phyloP scores from a whole-genome alignment of 371 early-diverging fungal species.

The Batrachochytrium dendrobatidis region DNA sequence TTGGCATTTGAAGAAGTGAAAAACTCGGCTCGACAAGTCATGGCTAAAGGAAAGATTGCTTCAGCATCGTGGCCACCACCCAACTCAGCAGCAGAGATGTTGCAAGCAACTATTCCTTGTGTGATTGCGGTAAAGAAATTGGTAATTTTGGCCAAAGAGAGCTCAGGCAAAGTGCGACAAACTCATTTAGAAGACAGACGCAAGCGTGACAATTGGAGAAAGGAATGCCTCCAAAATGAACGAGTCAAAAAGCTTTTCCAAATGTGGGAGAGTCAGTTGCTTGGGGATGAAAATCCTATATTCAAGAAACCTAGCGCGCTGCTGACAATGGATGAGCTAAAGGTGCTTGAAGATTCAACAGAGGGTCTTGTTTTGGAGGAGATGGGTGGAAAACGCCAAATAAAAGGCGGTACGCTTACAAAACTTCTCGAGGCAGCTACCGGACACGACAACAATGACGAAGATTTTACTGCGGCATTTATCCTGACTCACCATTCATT shows the following conservation, averaged over 20 bases:
- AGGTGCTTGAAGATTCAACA: slow-evolving; percentile 12
- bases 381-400: background rate
- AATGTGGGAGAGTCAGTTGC: slow-evolving; percentile 32
- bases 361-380: slow-evolving; percentile 28
- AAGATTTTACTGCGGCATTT: slow-evolving; percentile 28
- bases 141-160: slow-evolving; percentile 25
- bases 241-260: slow-evolving; percentile 34
- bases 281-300: background rate
- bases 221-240: slow-evolving; percentile 31
- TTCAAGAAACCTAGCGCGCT: background rate
- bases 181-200: slow-evolving; percentile 20
- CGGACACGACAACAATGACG: slow-evolving; percentile 10
- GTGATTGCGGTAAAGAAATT: slow-evolving; percentile 35
- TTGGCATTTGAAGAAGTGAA: slow-evolving; percentile 21
- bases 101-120: slow-evolving; percentile 32
- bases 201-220: slow-evolving; percentile 24
- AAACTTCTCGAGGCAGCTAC: slow-evolving; percentile 38
- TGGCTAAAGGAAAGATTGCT: slow-evolving; percentile 32
- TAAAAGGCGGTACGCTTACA: slow-evolving; percentile 34
- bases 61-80: slow-evolving; percentile 36
- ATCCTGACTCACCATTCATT: slow-evolving; percentile 50
- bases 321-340: slow-evolving; percentile 9
- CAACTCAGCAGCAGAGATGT: slow-evolving; percentile 31
- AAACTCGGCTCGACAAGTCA: slow-evolving; percentile 17
- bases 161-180: slow-evolving; percentile 14